Conservation (phyloP, 1,284 basidiomycete genomes). For the Fomitiporia mediterranea region DNA sequence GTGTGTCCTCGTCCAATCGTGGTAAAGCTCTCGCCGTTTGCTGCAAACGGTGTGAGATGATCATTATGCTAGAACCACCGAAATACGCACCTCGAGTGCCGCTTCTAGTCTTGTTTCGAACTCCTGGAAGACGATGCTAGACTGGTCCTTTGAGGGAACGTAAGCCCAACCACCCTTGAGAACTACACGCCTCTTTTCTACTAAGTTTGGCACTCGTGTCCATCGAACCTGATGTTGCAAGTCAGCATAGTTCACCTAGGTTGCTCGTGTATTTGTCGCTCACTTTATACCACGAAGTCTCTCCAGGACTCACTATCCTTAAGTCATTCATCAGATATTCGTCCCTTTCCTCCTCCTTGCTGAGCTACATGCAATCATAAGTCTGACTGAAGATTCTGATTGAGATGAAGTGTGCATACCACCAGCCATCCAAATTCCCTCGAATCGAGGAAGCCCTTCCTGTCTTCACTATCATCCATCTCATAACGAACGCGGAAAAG, state of each 20-base stretch:
- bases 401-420: constrained; percentile 37
- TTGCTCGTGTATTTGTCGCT: neutral
- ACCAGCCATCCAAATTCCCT: constrained; percentile 76
- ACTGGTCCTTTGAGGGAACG: constrained; percentile 78
- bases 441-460: constrained; percentile 68
- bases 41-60: constrained; percentile 36
- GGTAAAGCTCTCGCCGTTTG: constrained; percentile 86
- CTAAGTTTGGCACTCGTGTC: constrained; percentile 91
- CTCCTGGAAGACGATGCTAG: constrained; percentile 86
- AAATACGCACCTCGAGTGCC: constrained; percentile 70
- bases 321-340: constrained; percentile 10
- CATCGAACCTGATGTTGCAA: constrained; percentile 54
- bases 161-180: constrained; percentile 86
- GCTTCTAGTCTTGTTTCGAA: constrained; percentile 76
- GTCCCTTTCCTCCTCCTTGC: constrained; percentile 13
- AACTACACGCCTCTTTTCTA: constrained; percentile 81
- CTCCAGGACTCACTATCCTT: constrained; percentile 7
- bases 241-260: neutral
- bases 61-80: neutral
- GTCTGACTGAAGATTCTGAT: neutral
- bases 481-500: constrained; percentile 88
- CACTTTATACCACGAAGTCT: constrained; percentile 14
- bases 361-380: constrained; percentile 3
- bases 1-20: constrained; percentile 93
- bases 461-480: constrained; percentile 57